Percentiles rank a stretch among this genome's conserved stretches.
phyloP scores from a whole-genome alignment of 257 asterid genomes.

The Verbena officinalis region DNA sequence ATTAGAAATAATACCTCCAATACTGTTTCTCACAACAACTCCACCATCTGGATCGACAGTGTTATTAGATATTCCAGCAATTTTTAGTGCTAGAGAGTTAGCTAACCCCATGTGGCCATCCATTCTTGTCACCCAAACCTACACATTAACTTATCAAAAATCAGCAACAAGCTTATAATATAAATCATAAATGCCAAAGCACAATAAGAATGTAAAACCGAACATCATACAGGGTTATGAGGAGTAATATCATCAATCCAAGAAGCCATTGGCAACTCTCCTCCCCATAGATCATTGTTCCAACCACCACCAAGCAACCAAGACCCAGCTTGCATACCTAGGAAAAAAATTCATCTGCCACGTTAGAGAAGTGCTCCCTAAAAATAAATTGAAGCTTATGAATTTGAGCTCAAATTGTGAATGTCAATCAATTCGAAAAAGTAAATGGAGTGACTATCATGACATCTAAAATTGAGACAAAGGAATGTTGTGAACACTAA shows the following conservation, averaged over 20 bases:
- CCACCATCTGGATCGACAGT: constrained; percentile 81
- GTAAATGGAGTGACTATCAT: no score
- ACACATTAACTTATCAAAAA: constrained; percentile 28
- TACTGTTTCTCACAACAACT: constrained; percentile 54
- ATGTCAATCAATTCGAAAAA: neutral
- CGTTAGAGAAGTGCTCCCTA: constrained; percentile 23
- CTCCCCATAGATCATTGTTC: constrained; percentile 98
- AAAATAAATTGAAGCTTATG: neutral
- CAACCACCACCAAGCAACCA: constrained; percentile 98
- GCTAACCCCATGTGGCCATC: constrained; percentile 99
- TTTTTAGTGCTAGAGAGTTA: constrained; percentile 73
- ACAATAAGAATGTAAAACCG: constrained; percentile 18
- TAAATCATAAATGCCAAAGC: constrained; percentile 21
- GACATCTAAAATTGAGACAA: no score
- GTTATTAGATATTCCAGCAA: constrained; percentile 64
- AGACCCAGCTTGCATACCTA: constrained; percentile 67
- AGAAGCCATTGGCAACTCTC: constrained; percentile 86
- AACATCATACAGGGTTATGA: constrained; percentile 70
- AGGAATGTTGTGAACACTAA: neutral
- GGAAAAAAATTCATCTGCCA: constrained; percentile 26
- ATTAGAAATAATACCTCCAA: constrained; percentile 56
- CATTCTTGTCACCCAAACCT: constrained; percentile 93
- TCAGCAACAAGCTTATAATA: neutral
- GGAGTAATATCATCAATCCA: constrained; percentile 94
- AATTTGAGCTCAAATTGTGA: neutral